Base-by-base conservation (phyloP, 768 basidiomycete species). In the Collybia sp. region DNA sequence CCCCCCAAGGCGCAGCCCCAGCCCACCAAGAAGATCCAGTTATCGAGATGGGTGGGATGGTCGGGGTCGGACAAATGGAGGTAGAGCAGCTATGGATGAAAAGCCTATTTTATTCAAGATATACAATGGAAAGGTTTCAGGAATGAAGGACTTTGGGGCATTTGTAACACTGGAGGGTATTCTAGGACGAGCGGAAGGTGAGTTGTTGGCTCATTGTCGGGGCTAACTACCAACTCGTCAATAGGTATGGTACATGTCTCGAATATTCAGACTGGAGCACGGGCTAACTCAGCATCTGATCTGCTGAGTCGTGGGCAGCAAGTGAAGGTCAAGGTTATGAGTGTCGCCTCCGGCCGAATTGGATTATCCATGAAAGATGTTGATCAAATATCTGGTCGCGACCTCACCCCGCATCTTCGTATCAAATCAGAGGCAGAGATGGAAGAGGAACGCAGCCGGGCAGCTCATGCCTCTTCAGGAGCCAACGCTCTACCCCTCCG, bases 311-410 rank as follows among this genome's bases (percentile, higher is more conserved):
- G 93, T 47, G 85, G 85, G 16, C 90, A 97, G 58, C 58, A 71
- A 12, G 91, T 96, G 50, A 97, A 95, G 62, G 90, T 98, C 59
- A 98, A 99, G 64, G 93, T 97, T 51, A 89, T 96, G 85, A 93
- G 90, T 49, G 76, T 92, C 16, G 89, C 93, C 1, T 91, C 89
- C 4, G 80, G 46, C 50, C 81, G 91, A 44, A 65, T 93, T 44
- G 80, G 89, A 6, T 75, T 99, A 17, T 98, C 95, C 17, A 97
- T 99, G 88, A 95, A 95, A 59, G 96, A 99, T 60, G 96, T 93
- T 30, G 96, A 99, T 62, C 96, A 99, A 62, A 65, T 61, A 12
- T 84, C 85, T 0, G 96, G 95, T 5, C 83, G 82, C 17, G 96
- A 99, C 60, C 78, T 98, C 46, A 90, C 93, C 0, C 96, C 96